Base-by-base conservation (phyloP, 2,329 filamentous ascomycete genomes). In the Metarhizium rileyi region DNA sequence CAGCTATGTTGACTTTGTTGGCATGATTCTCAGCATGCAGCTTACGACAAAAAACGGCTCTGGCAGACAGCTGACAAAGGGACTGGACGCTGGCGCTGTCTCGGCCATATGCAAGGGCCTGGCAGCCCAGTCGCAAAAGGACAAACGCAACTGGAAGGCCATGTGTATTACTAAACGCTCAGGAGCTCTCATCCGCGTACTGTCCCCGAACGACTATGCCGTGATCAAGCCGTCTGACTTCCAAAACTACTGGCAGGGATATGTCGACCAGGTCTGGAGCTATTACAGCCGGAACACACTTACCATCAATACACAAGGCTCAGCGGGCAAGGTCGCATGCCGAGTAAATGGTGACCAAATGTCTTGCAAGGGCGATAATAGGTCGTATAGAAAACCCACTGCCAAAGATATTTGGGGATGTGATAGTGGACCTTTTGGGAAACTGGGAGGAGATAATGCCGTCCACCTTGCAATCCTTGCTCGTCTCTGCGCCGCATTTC, bases 1-100 rank as follows among this genome's bases (percentile, higher is more conserved):
- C 48, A 73, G 67, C 44, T 76, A 72, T 50, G 74, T 77, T 28
- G 74, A 77, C 57, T 76, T 75, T 52, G 68, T 76, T 18, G 66
- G 74, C 4, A 63, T 79, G 16, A 63, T 72, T 0, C 68, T 80
- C n/a, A 72, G 74, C 38, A 74, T 80, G 70, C 57, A 56, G 0
- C 61, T 78, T 14, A 65, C 63, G 0, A 61, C 67, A 12, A 64
- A 55, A 20, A 30, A 57, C 12, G 63, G 61, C 28, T 68, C 69
- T 30, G 57, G 52, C 41, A 51, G 54, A 0, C 72, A 74, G 33
- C 61, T 63, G 1, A 69, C 72, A 14, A 58, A 63, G 6, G 74
- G 74, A 1, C 66, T 76, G 2, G 48, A 52, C 5, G 38, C 59
- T 4, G 61, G 60, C 23, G 64, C 69, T 10, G 64, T 75, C 16